Base-by-base conservation (phyloP, 2,329 filamentous ascomycete genomes). In the Fusarium denticulatum region DNA sequence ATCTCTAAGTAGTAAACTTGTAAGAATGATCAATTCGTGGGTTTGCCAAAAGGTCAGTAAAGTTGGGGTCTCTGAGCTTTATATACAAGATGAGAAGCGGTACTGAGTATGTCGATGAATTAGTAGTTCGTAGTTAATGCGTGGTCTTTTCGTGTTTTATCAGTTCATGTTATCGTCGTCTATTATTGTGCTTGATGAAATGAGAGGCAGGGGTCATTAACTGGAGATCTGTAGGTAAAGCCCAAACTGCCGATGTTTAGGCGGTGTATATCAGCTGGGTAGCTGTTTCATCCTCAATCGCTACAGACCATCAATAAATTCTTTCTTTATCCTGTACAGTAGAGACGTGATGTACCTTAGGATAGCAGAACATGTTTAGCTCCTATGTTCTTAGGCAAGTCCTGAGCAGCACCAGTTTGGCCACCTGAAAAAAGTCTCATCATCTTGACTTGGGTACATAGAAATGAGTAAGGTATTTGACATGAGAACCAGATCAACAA, bases 161-260 rank as follows among this genome's bases (percentile, higher is more conserved):
- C 32, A 24, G 28, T 47, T 43, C 36, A 46, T 60, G 46, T 42
- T 42, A 60, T 30, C 13, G 24, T 6, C n/a, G 60, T 45, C 52
- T 69, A 58, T 65, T 69, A 64, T 69, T 69, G 65, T 69, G 69
- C 28, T 69, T 64, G 66, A 69, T 65, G 52, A 69, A 61, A 65
- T 69, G 59, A 70, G 66, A 53, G 59, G 59, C 66, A 69, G 60
- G 66, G 46, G 59, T 49, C n/a, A 53, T 39, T 34, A 16, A 53
- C n/a, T 70, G 26, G 20, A 40, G 52, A 36, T 49, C 46, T 59
- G 30, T n/a, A 37, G 32, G 32, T 63, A 8, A 36, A 45, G 24
- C 36, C 22, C 18, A 34, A 53, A 65, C 43, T 42, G 67, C 67
- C 67, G 67, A 65, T 15, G 66, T 69, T 69, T 69, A 70, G 42